Conservation (phyloP, 148 eudicot genomes). For the Camellia japonica region DNA sequence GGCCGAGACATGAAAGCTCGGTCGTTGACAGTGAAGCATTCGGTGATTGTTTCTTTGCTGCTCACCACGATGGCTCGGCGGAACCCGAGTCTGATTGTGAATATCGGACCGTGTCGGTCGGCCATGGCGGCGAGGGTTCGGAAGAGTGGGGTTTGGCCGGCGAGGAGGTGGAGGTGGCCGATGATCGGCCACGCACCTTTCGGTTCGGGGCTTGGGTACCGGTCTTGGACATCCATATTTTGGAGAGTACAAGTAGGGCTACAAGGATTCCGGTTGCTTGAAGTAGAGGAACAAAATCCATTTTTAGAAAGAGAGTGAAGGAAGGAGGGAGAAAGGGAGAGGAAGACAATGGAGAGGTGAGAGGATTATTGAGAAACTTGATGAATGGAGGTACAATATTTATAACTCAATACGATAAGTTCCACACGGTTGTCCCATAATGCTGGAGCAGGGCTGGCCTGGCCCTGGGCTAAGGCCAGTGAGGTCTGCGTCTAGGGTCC, state of each 20-base stretch:
- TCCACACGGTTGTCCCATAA: too few species aligned
- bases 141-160: neutral
- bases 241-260: neutral
- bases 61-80: neutral
- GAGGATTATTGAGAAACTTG: too few species aligned
- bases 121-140: neutral
- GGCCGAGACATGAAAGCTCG: neutral
- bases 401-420: too few species aligned
- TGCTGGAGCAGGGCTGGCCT: too few species aligned
- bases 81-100: neutral
- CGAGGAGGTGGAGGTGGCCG: neutral
- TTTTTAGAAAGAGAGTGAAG: neutral
- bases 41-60: neutral
- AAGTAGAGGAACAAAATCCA: neutral
- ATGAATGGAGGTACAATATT: too few species aligned
- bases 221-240: too few species aligned
- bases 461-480: too few species aligned
- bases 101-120: conserved; percentile 1
- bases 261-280: neutral
- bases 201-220: neutral
- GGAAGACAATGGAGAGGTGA: too few species aligned
- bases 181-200: neutral
- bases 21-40: conserved; percentile 6
- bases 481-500: too few species aligned
- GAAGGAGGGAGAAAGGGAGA: too few species aligned